phyloP scores from a whole-genome alignment of 2,329 filamentous ascomycete species.

The Venturia pyrina region DNA sequence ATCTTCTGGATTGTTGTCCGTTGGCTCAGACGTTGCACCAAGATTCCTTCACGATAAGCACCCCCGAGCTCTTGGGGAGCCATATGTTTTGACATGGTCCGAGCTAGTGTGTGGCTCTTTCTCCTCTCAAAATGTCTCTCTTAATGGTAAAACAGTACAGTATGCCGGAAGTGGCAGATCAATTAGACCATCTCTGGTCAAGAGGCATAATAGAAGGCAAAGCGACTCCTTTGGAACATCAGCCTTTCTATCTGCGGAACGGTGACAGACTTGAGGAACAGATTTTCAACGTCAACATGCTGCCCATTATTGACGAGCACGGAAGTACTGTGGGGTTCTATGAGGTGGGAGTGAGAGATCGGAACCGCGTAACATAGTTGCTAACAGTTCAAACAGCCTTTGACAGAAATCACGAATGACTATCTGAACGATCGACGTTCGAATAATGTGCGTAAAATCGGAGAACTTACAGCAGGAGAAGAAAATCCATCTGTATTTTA shows the following conservation, averaged over 20 bases:
- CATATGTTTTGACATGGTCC: slow-evolving; percentile 4
- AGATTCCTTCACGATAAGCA: slow-evolving; percentile 10
- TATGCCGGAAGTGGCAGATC: slow-evolving; percentile 1
- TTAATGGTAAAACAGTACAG: neutral
- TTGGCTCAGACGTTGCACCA: neutral
- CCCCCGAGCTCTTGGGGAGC: slow-evolving; percentile 7
- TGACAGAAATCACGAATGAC: slow-evolving; percentile 7
- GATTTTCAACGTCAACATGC: slow-evolving; percentile 37
- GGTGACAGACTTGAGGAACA: slow-evolving; percentile 27
- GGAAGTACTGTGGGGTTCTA: slow-evolving; percentile 7
- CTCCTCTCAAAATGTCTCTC: neutral
- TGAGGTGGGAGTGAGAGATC: neutral
- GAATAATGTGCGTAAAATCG: slow-evolving; percentile 3
- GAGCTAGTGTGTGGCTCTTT: neutral
- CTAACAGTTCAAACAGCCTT: neutral
- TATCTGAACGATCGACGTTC: slow-evolving; percentile 5
- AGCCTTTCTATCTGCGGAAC: slow-evolving; percentile 4
- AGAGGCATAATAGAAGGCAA: neutral
- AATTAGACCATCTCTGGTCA: slow-evolving; percentile 6
- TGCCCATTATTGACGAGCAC: slow-evolving; percentile 10
- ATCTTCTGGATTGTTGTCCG: neutral
- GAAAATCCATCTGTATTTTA: slow-evolving; percentile 4
- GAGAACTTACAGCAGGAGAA: slow-evolving; percentile 9
- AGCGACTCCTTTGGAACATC: neutral
- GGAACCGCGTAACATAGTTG: neutral